Evolutionary conservation across 2,329 filamentous ascomycete species (phyloP), one percentile per base, ranked within the genome.

Genomic region (Daldinia sp.): DNA sequence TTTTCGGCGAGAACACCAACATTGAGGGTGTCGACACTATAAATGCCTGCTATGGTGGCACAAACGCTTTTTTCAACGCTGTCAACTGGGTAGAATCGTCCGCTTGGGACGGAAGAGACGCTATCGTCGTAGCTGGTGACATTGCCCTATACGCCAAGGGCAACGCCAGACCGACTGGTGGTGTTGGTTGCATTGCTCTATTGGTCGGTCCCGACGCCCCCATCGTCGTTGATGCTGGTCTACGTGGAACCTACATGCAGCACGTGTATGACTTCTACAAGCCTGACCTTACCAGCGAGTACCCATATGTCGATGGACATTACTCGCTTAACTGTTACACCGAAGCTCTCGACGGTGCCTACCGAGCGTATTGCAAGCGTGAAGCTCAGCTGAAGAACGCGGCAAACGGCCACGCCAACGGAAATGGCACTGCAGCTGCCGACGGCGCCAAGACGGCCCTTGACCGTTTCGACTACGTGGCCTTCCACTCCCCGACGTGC

Each of bases 261-360:
- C 91, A 94, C 80, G 89, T 89, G 72, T 95, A 94, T 79, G 91
- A 94, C 79, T 94, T 94, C 78, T 94, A 93, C 87, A 94, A 94
- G 88, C 91, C 91, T 73, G 91, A 94, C 79, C 83, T 94, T 70
- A 91, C 91, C 74, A 92, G 89, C 85, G 91, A 94, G 81, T 94
- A 94, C 81, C 91, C 91, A 68, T 89, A 92, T 74, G 91, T 94
- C 61, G 91, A 94, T 73, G 91, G 91, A 64, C 91, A 94, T 78
- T 93, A 88, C 84, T 94, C 91, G 49, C 78, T 93, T 77, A 90
- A 82, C 78, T 94, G 91, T 85, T 94, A 94, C 81, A 91, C 84
- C 68, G 86, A 91, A 81, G 91, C 91, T 51, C 87, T 94, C 23
- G 91, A 94, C 75, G 86, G 87, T 58, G 90, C 91, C 79, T 95